phyloP scores from a whole-genome alignment of 371 early-diverging fungal genomes.

The Encephalitozoon cuniculi region DNA sequence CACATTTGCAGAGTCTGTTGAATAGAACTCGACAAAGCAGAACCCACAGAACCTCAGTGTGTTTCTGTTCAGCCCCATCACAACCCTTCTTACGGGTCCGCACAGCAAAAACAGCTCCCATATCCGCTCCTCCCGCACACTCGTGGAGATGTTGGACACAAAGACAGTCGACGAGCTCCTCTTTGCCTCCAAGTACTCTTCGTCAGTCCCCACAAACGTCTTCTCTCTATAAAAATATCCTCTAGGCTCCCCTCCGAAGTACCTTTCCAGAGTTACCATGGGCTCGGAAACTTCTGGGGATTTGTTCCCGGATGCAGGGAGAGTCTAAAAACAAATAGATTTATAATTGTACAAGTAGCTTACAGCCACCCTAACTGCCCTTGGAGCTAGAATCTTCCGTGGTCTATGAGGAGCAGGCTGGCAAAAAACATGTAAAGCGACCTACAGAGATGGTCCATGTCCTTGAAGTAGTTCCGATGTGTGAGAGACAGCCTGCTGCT shows the following conservation, averaged over 20 bases:
- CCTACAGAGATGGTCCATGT: constrained; percentile 1
- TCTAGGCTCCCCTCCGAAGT: neutral
- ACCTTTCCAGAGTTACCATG: neutral
- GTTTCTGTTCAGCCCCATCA: constrained; percentile 60
- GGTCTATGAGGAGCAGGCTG: constrained; percentile 20
- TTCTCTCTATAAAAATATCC: constrained; percentile 16
- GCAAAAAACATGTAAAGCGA: constrained; percentile 19
- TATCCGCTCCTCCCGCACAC: constrained; percentile 50
- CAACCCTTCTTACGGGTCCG: constrained; percentile 54
- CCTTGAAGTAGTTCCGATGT: neutral
- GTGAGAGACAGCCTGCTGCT: neutral
- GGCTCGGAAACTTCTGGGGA: neutral
- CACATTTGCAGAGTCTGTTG: constrained; percentile 18
- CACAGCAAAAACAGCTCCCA: constrained; percentile 54
- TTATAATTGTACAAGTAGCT: neutral
- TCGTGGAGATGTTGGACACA: constrained; percentile 46
- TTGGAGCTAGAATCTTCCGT: neutral
- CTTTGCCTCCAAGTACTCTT: constrained; percentile 55
- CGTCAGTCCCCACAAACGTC: constrained; percentile 47
- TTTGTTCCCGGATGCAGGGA: neutral
- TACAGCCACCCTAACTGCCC: neutral
- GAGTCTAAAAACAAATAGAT: neutral
- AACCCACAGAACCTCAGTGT: constrained; percentile 56
- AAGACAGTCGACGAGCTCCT: constrained; percentile 51
- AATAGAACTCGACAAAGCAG: constrained; percentile 58